Evolutionary conservation across 2,329 filamentous ascomycete genomes (phyloP).

Genomic region (Pyricularia grisea): DNA sequence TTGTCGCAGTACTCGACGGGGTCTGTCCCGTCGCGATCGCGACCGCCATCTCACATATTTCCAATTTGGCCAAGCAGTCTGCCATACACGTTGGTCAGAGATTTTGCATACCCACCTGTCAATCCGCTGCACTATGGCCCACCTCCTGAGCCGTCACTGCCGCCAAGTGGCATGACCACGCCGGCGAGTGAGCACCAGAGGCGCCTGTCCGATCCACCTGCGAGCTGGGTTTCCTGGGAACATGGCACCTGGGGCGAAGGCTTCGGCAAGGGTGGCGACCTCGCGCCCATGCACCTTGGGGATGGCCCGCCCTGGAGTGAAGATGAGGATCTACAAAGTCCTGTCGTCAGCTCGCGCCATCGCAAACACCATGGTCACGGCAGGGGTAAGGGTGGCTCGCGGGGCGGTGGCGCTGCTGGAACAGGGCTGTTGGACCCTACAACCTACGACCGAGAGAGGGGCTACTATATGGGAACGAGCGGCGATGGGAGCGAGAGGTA

Average conservation of each 20-base stretch:
- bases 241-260: slow-evolving; percentile 38
- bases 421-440: slow-evolving; percentile 34
- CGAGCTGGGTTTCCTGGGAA: slow-evolving; percentile 64
- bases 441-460: slow-evolving; percentile 50
- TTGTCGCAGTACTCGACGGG: slow-evolving; percentile 75
- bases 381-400: slow-evolving; percentile 33
- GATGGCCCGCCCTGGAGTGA: slow-evolving; percentile 92
- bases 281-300: slow-evolving; percentile 74
- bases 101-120: slow-evolving; percentile 80
- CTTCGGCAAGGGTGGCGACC: slow-evolving; percentile 55
- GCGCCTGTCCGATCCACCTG: slow-evolving; percentile 73
- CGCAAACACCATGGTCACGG: slow-evolving; percentile 64
- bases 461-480: slow-evolving; percentile 57
- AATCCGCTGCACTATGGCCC: slow-evolving; percentile 93
- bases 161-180: slow-evolving; percentile 73
- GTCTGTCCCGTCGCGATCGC: slow-evolving; percentile 61
- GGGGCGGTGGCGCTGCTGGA: slow-evolving; percentile 22
- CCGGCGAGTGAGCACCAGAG: slow-evolving; percentile 68
- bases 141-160: slow-evolving; percentile 60
- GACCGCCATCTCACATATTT: slow-evolving; percentile 73
- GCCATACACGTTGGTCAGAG: slow-evolving; percentile 80
- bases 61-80: slow-evolving; percentile 79
- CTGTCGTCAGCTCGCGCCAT: slow-evolving; percentile 76
- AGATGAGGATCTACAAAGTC: slow-evolving; percentile 89
- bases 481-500: slow-evolving; percentile 67